Evolutionary conservation across 768 basidiomycete genomes (phyloP).

Genomic region (Rubroboletus satanas): DNA sequence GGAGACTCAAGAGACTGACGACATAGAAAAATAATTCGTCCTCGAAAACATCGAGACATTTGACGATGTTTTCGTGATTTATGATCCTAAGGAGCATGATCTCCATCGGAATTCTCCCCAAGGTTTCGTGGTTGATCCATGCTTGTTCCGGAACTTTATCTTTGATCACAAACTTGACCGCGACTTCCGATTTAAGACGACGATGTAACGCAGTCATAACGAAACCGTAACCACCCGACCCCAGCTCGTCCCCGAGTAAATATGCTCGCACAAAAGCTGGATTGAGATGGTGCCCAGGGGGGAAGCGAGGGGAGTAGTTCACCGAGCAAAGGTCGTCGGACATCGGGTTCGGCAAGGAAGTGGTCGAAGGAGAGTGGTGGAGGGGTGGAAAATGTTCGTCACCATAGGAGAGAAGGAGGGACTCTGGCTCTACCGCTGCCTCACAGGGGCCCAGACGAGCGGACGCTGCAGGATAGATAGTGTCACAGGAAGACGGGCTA

Average conservation of each 20-base stretch:
- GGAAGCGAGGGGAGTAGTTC: constrained; percentile 51
- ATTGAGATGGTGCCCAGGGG: constrained; percentile 56
- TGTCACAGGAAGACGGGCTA: neutral
- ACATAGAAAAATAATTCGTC: constrained; percentile 84
- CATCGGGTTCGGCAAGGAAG: neutral
- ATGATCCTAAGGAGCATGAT: constrained; percentile 70
- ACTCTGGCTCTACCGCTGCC: constrained; percentile 1
- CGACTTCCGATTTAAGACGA: constrained; percentile 62
- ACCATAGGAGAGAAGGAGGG: constrained; percentile 25
- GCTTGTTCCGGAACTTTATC: constrained; percentile 52
- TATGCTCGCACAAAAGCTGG: constrained; percentile 57
- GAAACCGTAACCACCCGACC: constrained; percentile 92
- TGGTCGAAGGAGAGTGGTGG: constrained; percentile 1
- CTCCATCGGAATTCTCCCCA: constrained; percentile 75
- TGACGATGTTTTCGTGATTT: constrained; percentile 78
- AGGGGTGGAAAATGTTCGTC: constrained; percentile 3
- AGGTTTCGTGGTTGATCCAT: constrained; percentile 53
- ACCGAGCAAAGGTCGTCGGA: constrained; percentile 15
- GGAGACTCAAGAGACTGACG: constrained; percentile 42
- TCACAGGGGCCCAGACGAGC: neutral
- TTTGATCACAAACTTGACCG: constrained; percentile 94
- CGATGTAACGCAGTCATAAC: constrained; percentile 82
- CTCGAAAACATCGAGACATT: constrained; percentile 80
- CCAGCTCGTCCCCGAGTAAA: constrained; percentile 70
- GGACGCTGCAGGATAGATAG: neutral